Evolutionary conservation across 805 yeast genomes (phyloP).

Genomic region (Debaryomyces tyrocola): DNA sequence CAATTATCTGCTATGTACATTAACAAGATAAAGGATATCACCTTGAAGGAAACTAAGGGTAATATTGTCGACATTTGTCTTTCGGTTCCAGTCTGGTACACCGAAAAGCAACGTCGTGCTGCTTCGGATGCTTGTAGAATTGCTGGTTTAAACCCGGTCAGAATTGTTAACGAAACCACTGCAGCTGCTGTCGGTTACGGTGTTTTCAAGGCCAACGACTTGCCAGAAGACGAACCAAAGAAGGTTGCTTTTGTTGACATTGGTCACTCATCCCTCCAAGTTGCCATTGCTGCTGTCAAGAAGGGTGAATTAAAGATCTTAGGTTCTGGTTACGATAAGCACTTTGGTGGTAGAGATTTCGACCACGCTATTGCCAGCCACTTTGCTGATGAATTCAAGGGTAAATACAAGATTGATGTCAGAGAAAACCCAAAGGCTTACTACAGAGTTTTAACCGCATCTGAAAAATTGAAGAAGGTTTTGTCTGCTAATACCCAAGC

Average conservation of each 20-base stretch:
- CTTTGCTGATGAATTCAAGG: conserved; percentile 89
- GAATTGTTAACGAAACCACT: conserved; percentile 95
- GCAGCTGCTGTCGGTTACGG: conserved; percentile 99
- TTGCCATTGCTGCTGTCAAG: conserved; percentile 85
- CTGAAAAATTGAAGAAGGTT: conserved; percentile 93
- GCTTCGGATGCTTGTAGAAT: conserved; percentile 91
- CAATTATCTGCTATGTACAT: conserved; percentile 95
- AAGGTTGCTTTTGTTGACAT: conserved; percentile 92
- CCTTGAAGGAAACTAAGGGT: conserved; percentile 79
- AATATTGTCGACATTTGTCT: conserved; percentile 84
- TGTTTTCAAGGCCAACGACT: conserved; percentile 88
- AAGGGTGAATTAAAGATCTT: conserved; percentile 94
- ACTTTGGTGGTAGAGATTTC: conserved; percentile 97
- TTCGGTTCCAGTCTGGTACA: conserved; percentile 97
- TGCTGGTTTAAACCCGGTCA: conserved; percentile 97
- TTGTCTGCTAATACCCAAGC: conserved; percentile 94
- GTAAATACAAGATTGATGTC: conserved; percentile 91
- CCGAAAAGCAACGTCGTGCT: conserved; percentile 95
- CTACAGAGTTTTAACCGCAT: conserved; percentile 86
- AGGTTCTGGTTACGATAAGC: conserved; percentile 90
- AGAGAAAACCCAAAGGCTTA: conserved; percentile 91
- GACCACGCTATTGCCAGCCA: conserved; percentile 93
- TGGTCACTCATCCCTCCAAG: conserved; percentile 95
- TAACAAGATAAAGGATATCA: conserved; percentile 81
- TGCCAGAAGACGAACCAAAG: conserved; percentile 91